phyloP scores from a whole-genome alignment of 1,284 basidiomycete species.

The Trichosporon ovoides region DNA sequence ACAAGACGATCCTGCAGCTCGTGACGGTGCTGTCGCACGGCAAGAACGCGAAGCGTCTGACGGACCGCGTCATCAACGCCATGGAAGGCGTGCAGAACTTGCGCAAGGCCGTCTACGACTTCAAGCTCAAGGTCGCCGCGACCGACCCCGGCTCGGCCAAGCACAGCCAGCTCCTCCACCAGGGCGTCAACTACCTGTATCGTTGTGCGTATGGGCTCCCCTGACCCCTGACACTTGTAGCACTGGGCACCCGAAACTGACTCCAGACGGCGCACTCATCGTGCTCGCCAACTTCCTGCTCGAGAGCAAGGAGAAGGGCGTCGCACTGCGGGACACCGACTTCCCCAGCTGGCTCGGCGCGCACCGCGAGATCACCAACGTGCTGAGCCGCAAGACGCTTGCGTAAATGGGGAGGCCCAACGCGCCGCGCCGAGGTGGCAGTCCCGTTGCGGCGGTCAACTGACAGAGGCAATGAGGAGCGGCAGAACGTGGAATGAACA shows the following conservation, averaged over 20 bases:
- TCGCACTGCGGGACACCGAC: constrained; percentile 47
- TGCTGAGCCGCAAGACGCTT: constrained; percentile 66
- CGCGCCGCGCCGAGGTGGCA: background rate
- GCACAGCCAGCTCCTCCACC: constrained; percentile 63
- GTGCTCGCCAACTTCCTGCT: constrained; percentile 94
- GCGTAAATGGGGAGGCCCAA: constrained; percentile 53
- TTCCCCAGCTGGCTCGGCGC: constrained; percentile 80
- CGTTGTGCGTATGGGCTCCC: constrained; percentile 26
- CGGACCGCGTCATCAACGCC: constrained; percentile 80
- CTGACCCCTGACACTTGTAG: background rate
- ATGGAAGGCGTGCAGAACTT: constrained; percentile 91
- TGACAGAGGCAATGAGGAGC: background rate
- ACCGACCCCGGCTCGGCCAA: constrained; percentile 72
- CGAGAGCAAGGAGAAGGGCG: constrained; percentile 57
- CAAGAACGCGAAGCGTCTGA: constrained; percentile 76
- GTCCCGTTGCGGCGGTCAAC: too few relatives aligned
- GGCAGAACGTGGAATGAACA: background rate
- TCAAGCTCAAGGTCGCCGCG: constrained; percentile 83
- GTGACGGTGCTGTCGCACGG: constrained; percentile 45
- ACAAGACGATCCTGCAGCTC: constrained; percentile 92
- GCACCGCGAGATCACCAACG: constrained; percentile 74
- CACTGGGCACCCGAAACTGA: background rate
- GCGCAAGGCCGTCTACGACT: constrained; percentile 85
- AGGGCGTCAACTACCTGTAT: constrained; percentile 80
- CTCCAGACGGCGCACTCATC: constrained; percentile 78